Base-by-base conservation (phyloP, 1,284 basidiomycete species). In the Trametes polyzona region DNA sequence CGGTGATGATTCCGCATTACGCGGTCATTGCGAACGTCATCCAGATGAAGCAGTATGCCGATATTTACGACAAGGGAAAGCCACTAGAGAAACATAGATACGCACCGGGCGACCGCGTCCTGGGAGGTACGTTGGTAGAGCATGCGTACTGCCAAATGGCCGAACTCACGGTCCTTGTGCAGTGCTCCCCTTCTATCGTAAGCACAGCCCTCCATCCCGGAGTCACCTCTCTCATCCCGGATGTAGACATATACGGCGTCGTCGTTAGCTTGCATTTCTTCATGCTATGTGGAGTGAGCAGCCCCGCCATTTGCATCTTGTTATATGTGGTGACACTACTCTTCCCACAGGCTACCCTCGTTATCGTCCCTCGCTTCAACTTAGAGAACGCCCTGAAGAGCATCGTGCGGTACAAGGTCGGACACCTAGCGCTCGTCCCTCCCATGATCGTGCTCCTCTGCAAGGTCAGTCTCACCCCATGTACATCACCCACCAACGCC, bases 361-460 rank as follows among this genome's bases (percentile, higher is more conserved):
- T 92, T n/a, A 78, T 91, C 7, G 73, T 90, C 1, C 80, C 85
- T 0, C 89, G 82, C 64, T 93, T 92, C 70, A 84, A 81, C 61
- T 86, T 90, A 52, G 74, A 77, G 23, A 76, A 78, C 23, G 88
- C 90, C 75, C 78, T 90, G 32, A 77, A 82, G 36, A 87, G 85
- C 65, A 86, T 93, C 41, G 77, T 84, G 52, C 78, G 77, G 27
- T 82, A 89, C 72, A 79, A 78, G 33, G 83, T 91, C 59, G 82
- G 80, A 4, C 82, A 87, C 63, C 73, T 89, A 17, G 71, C 81
- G 86, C 71, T 86, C 21, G 87, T 89, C 5, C 87, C 87, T 6
- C 87, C 87, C 6, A 83, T 72, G 76, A 78, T 69, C 67, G 85
- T 78, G 56, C 80, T 73, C 55, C 73, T 71, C 57, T 84, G 69